These are phyloP conservation scores for Eucommia ulmoides DNA, from an alignment of 257 asterid genomes.

Conservation along the genomic window DNA sequence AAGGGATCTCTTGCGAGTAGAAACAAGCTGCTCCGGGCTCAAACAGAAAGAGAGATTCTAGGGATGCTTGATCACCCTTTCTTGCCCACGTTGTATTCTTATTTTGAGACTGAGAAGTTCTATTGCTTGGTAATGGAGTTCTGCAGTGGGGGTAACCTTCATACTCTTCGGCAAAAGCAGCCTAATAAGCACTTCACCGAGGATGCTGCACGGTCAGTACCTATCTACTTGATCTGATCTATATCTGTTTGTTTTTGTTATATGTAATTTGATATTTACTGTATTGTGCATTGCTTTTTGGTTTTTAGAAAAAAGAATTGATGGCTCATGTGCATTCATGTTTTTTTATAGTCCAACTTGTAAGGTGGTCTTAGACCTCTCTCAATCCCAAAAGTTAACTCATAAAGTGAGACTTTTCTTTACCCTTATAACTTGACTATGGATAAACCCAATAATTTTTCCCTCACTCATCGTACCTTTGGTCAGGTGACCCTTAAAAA, in stretches of 20 bases:
- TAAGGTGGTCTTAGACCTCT: too few relatives aligned
- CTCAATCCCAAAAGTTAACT: too few relatives aligned
- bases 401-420: too few relatives aligned
- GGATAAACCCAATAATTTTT: too few relatives aligned
- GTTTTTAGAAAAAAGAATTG: too few relatives aligned
- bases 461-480: too few relatives aligned
- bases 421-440: too few relatives aligned
- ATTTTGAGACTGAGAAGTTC: constrained; percentile 76
- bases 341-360: too few relatives aligned
- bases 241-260: background rate
- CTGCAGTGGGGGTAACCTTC: constrained; percentile 93
- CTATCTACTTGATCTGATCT: background rate
- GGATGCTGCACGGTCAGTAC: constrained; percentile 63
- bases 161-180: constrained; percentile 82
- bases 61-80: constrained; percentile 89
- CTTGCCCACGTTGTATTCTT: constrained; percentile 70
- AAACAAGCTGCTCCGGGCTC: constrained; percentile 71
- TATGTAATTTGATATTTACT: constrained; percentile 1
- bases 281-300: too few relatives aligned
- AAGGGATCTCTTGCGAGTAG: constrained; percentile 75
- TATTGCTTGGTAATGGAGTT: constrained; percentile 92
- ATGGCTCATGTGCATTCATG: too few relatives aligned
- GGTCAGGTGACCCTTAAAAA: too few relatives aligned
- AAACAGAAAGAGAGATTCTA: constrained; percentile 83
- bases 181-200: constrained; percentile 71